Evolutionary conservation across 371 early-diverging fungal genomes (phyloP), one percentile per base, ranked within the genome.

Genomic region (Mucor racemosus): DNA sequence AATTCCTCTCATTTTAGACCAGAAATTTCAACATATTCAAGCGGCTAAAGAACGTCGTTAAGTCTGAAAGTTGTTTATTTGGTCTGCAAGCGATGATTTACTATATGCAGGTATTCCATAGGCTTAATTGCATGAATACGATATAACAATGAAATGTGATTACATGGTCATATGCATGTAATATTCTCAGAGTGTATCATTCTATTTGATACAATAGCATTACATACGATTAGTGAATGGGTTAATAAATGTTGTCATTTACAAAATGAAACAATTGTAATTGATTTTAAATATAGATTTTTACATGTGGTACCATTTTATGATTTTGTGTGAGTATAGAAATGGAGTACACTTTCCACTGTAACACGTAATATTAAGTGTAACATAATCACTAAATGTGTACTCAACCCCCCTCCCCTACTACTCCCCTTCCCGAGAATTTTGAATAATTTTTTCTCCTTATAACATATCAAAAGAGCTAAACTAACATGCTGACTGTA

Each of bases 261-360:
- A 38, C 38, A 38, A 38, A 38, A 31, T 31, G 21, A 53, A 31
- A 53, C 53, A 53, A 10, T 31, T 53, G 26, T 53, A 53, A 13
- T 53, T 53, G 53, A 53, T 53, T 36, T 11, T 53, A 53, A 31
- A 53, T 53, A 31, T 53, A 53, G 53, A 53, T 31, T 41, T 41
- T 5, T 31, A 38, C 1, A 31, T 31, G 53, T 53, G 11, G 13
- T 53, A 53, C 53, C 31, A 53, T 13, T 21, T 31, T 11, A 13
- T 38, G 5, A 38, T 11, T 9, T 38, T 9, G 38, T 38, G 38
- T 38, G 38, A 38, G 38, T 26, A 53, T 53, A 53, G 53, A 53
- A 46, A 53, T 53, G 31, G 53, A 53, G 53, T 10, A 11, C 53
- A 53, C 26, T 53, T 50, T 31, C 53, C 19, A 53, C 26, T 14